Evolutionary conservation across 2,329 filamentous ascomycete genomes (phyloP).

Genomic region (Penicillium sclerotiorum): DNA sequence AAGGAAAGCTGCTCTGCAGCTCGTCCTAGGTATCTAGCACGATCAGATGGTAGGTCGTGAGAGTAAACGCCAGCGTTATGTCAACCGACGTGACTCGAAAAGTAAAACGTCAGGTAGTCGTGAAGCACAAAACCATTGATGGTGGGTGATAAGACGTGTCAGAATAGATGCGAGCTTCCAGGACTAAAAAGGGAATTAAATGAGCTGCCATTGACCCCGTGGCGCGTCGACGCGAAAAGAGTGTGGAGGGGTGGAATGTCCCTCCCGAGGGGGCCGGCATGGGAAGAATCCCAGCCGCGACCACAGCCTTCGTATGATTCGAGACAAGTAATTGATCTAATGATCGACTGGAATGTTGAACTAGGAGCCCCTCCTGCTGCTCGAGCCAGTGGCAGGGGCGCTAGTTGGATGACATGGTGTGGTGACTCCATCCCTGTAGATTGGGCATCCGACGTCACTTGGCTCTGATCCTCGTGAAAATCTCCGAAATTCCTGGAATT

Average conservation of each 20-base stretch:
- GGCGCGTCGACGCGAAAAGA: constrained; percentile 29
- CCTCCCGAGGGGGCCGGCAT: constrained; percentile 22
- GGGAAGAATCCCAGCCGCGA: constrained; percentile 25
- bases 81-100: background rate
- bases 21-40: background rate
- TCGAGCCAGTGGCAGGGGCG: constrained; percentile 13
- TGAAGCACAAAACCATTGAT: constrained; percentile 14
- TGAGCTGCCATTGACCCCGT: constrained; percentile 6
- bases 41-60: too few relatives aligned
- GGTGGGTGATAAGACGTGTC: constrained; percentile 3
- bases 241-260: constrained; percentile 31
- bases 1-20: constrained; percentile 12
- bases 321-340: constrained; percentile 1
- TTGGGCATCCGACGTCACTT: constrained; percentile 14
- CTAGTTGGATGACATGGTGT: background rate
- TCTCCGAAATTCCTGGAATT: constrained; percentile 11
- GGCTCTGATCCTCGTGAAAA: constrained; percentile 15
- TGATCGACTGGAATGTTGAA: constrained; percentile 20
- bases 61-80: background rate
- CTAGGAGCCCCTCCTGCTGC: background rate
- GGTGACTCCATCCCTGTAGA: constrained; percentile 15
- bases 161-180: background rate
- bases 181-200: constrained; percentile 23
- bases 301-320: constrained; percentile 2
- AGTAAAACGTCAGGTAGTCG: constrained; percentile 9